Percentiles rank a stretch among this genome's conserved stretches.
Evolutionary conservation across 2,329 filamentous ascomycete species (phyloP).

Genomic region (Drechslerella coelobrocha): DNA sequence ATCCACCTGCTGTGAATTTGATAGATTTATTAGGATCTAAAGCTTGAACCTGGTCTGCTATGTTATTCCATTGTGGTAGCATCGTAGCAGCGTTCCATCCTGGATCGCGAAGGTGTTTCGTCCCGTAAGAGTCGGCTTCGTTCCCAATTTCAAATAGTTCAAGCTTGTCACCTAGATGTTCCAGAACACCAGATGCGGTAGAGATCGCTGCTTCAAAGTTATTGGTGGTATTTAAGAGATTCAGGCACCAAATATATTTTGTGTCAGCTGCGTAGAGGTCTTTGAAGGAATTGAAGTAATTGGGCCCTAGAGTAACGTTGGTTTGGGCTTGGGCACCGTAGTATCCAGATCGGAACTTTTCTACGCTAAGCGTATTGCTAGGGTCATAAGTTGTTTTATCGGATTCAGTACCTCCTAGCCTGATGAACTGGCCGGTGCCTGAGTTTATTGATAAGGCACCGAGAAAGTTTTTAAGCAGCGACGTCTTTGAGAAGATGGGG

Average conservation of each 20-base stretch:
- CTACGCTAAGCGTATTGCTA: constrained; percentile 14
- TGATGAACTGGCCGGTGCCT: constrained; percentile 17
- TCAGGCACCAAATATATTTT: constrained; percentile 36
- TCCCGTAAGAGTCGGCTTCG: constrained; percentile 44
- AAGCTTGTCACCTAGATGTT: constrained; percentile 25
- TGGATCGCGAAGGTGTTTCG: constrained; percentile 17
- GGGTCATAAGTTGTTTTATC: constrained; percentile 34
- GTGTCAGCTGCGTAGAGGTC: constrained; percentile 23
- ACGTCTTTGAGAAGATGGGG: constrained; percentile 27
- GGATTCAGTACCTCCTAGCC: constrained; percentile 31
- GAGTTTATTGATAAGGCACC: constrained; percentile 19
- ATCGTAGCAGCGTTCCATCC: constrained; percentile 29
- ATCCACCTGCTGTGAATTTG: constrained; percentile 31
- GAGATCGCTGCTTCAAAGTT: constrained; percentile 35
- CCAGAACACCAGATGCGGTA: constrained; percentile 26
- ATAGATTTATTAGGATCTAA: constrained; percentile 13
- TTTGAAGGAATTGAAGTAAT: constrained; percentile 38
- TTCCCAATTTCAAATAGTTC: constrained; percentile 45
- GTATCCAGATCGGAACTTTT: constrained; percentile 31
- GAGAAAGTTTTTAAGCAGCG: constrained; percentile 20
- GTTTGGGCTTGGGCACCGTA: constrained; percentile 32
- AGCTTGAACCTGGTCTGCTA: constrained; percentile 33
- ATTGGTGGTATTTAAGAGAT: constrained; percentile 34
- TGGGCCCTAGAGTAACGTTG: constrained; percentile 34
- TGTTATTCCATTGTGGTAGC: constrained; percentile 37